These are phyloP conservation scores for Rauvolfia tetraphylla DNA, from an alignment of 257 asterid genomes.

Conservation along the genomic window DNA sequence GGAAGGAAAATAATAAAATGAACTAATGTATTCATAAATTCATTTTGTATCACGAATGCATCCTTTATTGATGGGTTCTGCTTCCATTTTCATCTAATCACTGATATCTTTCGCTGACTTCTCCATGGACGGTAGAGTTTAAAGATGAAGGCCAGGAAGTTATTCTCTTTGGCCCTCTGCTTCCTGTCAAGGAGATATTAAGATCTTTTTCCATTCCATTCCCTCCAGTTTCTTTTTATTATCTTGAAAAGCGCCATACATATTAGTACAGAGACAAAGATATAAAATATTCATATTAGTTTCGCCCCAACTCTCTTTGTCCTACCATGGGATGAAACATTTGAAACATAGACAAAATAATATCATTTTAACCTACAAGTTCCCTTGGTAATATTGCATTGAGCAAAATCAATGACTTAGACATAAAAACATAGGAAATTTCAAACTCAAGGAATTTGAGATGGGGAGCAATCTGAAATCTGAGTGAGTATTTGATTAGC, in stretches of 20 bases:
- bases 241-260: not conserved
- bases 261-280: not conserved
- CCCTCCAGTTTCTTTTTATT: not conserved
- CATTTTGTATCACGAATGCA: not conserved
- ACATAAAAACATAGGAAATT: not conserved
- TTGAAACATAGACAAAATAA: not conserved
- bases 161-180: not conserved
- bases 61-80: not conserved
- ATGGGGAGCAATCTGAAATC: not conserved
- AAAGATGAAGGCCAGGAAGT: not conserved
- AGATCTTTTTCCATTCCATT: no score
- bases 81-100: not conserved
- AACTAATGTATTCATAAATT: not conserved
- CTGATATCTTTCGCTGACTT: not conserved
- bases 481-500: not conserved
- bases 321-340: not conserved
- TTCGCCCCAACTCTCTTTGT: not conserved
- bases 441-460: not conserved
- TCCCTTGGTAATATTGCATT: not conserved
- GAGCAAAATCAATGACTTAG: not conserved
- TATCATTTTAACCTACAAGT: not conserved
- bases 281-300: not conserved
- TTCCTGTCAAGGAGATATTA: not conserved
- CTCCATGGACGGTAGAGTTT: not conserved
- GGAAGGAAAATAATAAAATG: not conserved